Evolutionary conservation across 768 basidiomycete genomes (phyloP).

Genomic region (Pseudohyphozyma bogoriensis): DNA sequence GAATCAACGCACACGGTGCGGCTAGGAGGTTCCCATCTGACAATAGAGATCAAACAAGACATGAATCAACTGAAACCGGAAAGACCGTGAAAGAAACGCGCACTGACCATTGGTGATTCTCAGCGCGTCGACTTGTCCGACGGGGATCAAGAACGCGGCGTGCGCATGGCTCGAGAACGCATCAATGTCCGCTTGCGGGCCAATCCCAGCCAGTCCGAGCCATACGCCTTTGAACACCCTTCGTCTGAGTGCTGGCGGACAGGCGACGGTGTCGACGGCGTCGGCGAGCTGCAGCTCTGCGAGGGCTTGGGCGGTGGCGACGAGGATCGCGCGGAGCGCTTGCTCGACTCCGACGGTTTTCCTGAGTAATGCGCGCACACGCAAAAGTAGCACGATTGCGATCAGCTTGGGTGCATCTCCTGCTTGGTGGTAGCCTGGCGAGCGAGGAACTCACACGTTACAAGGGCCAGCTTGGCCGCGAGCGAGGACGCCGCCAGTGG

Average conservation of each 20-base stretch:
- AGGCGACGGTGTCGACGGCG: not conserved
- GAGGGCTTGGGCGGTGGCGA: slow-evolving; percentile 33
- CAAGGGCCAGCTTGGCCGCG: slow-evolving; percentile 33
- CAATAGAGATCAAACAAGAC: not conserved
- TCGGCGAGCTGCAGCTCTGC: slow-evolving; percentile 2
- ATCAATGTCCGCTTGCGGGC: slow-evolving; percentile 17
- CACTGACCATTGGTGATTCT: slow-evolving; percentile 37
- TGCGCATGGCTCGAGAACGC: slow-evolving; percentile 26
- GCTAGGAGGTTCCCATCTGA: slow-evolving; percentile 37
- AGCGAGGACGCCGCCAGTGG: slow-evolving; percentile 24
- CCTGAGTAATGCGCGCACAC: slow-evolving; percentile 13
- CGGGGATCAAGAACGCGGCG: slow-evolving; percentile 20
- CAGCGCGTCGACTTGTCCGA: slow-evolving; percentile 2
- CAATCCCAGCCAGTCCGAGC: slow-evolving; percentile 35
- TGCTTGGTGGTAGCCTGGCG: too few species aligned
- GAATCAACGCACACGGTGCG: slow-evolving; percentile 27
- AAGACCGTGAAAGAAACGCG: not conserved
- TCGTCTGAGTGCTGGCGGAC: slow-evolving; percentile 10
- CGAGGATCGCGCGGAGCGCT: slow-evolving; percentile 31
- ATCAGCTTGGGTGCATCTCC: not conserved
- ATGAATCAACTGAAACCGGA: not conserved
- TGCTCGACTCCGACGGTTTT: slow-evolving; percentile 30
- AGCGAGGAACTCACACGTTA: slow-evolving; percentile 32
- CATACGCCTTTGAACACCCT: slow-evolving; percentile 33
- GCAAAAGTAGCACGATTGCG: not conserved